These are phyloP conservation scores for Lindgomyces ingoldianus DNA, from an alignment of 495 filamentous ascomycete species.

Conservation along the genomic window DNA sequence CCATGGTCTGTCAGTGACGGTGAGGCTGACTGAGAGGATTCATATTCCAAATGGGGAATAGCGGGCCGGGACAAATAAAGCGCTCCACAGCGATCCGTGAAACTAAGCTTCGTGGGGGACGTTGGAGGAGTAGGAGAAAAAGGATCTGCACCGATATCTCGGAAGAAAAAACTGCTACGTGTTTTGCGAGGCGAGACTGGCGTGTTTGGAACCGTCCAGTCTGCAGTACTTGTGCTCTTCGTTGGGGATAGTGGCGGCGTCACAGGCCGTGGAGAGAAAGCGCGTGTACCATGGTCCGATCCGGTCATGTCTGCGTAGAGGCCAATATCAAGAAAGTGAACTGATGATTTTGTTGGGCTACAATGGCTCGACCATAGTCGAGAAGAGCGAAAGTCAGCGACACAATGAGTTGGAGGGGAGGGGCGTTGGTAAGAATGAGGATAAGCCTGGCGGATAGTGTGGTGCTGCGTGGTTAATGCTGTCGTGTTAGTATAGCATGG, in stretches of 20 bases:
- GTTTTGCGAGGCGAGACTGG: constrained; percentile 28
- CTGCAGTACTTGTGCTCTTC: constrained; percentile 25
- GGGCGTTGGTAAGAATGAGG: constrained; percentile 1
- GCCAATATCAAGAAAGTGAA: not conserved
- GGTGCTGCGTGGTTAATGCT: constrained; percentile 20
- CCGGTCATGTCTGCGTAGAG: constrained; percentile 21
- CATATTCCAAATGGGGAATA: not conserved
- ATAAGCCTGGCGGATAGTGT: constrained; percentile 3
- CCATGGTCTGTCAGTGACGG: not conserved
- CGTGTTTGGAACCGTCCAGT: constrained; percentile 21
- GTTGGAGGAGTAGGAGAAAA: constrained; percentile 6
- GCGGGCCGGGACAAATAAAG: not conserved
- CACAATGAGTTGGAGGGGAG: constrained; percentile 8
- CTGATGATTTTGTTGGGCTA: constrained; percentile 3
- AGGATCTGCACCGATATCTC: not conserved
- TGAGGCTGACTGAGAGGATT: not conserved
- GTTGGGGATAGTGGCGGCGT: constrained; percentile 31
- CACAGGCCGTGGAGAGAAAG: constrained; percentile 4
- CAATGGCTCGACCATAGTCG: constrained; percentile 16
- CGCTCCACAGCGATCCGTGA: not conserved
- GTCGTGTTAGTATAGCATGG: constrained; percentile 28
- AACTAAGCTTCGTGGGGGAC: constrained; percentile 18
- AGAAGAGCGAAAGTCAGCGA: constrained; percentile 31
- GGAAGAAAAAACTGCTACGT: constrained; percentile 21
- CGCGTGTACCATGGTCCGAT: not conserved